These are phyloP conservation scores for Pythium rishiriense DNA, from an alignment of 352 stramenopile species.

Conservation along the genomic window DNA sequence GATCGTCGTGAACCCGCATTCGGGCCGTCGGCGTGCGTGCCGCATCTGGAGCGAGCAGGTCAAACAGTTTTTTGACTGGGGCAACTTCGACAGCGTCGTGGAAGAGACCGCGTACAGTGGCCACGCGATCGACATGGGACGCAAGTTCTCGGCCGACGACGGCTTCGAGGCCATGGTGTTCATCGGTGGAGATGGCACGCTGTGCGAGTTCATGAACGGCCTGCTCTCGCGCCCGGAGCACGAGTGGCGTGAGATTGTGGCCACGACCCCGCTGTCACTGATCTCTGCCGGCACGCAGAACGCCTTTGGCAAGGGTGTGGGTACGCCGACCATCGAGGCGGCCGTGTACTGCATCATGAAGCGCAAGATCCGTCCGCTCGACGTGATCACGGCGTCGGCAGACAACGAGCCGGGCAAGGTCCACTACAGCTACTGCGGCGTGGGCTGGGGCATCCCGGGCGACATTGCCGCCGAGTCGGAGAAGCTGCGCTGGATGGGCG, in stretches of 20 bases:
- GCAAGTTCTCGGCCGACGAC: conserved; percentile 68
- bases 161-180: conserved; percentile 80
- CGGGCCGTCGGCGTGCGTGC: conserved; percentile 58
- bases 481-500: conserved; percentile 79
- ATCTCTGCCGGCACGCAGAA: conserved; percentile 84
- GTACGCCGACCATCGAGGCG: conserved; percentile 65
- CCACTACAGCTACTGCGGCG: conserved; percentile 83
- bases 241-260: conserved; percentile 82
- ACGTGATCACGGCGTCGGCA: conserved; percentile 69
- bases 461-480: conserved; percentile 81
- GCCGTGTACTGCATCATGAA: conserved; percentile 84
- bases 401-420: conserved; percentile 60
- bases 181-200: conserved; percentile 72
- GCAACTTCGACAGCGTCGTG: conserved; percentile 72
- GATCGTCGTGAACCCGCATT: conserved; percentile 83
- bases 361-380: conserved; percentile 76
- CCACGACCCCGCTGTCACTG: conserved; percentile 74
- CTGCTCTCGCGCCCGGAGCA: conserved; percentile 67
- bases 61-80: conserved; percentile 77
- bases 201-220: conserved; percentile 86
- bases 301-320: conserved; percentile 71
- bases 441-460: conserved; percentile 72
- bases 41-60: conserved; percentile 74
- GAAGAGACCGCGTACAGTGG: conserved; percentile 76
- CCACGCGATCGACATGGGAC: conserved; percentile 78